phyloP scores from a whole-genome alignment of 75 land plant genomes.

The Cryptomeria japonica region DNA sequence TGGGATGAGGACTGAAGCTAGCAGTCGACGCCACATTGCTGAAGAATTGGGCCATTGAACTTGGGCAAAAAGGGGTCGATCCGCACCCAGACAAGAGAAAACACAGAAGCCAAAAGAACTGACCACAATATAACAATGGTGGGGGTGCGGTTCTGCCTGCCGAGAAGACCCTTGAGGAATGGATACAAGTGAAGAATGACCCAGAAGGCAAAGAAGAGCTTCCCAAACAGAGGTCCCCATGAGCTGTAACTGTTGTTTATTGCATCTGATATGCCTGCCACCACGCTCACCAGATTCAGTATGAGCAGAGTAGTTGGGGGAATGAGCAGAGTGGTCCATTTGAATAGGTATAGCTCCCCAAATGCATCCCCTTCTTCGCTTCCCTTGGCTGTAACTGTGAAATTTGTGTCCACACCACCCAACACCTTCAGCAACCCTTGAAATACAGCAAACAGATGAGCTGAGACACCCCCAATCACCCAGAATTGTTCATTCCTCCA shows the following conservation, averaged over 20 bases:
- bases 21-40: slow-evolving; percentile 87
- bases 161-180: slow-evolving; percentile 85
- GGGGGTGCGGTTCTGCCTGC: slow-evolving; percentile 86
- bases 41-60: slow-evolving; percentile 61
- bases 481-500: slow-evolving; percentile 94
- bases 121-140: slow-evolving; percentile 89
- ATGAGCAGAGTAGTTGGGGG: slow-evolving; percentile 91
- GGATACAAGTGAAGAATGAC: slow-evolving; percentile 62
- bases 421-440: slow-evolving; percentile 88
- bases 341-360: slow-evolving; percentile 89
- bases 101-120: slow-evolving; percentile 77
- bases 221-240: slow-evolving; percentile 97
- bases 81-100: slow-evolving; percentile 87
- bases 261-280: slow-evolving; percentile 94
- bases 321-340: slow-evolving; percentile 92
- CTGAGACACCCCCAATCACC: slow-evolving; percentile 90
- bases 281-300: slow-evolving; percentile 93
- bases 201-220: slow-evolving; percentile 95
- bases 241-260: slow-evolving; percentile 91
- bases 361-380: slow-evolving; percentile 68
- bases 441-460: slow-evolving; percentile 86
- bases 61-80: slow-evolving; percentile 92
- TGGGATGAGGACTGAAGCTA: background rate
- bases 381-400: slow-evolving; percentile 84
- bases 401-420: slow-evolving; percentile 82